These are phyloP conservation scores for Russula earlei DNA, from an alignment of 768 basidiomycete genomes.

Conservation along the genomic window DNA sequence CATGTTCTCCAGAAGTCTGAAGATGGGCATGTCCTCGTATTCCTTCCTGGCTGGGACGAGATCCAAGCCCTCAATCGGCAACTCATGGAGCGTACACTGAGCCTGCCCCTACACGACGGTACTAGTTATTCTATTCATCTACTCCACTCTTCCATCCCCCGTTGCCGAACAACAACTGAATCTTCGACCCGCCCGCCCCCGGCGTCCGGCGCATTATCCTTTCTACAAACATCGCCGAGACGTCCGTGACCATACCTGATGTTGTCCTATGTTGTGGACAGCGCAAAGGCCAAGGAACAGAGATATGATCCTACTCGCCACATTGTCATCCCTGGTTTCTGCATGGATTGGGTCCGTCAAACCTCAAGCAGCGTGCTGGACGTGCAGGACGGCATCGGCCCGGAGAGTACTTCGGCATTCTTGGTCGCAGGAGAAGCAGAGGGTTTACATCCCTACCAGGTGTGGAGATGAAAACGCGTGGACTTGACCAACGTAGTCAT, in stretches of 20 bases:
- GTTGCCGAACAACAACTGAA: constrained; percentile 79
- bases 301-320: constrained; percentile 83
- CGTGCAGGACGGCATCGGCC: constrained; percentile 86
- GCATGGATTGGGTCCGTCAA: constrained; percentile 89
- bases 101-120: constrained; percentile 51
- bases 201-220: constrained; percentile 85
- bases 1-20: constrained; percentile 65
- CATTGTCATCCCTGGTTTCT: constrained; percentile 79
- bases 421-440: constrained; percentile 54
- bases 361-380: constrained; percentile 84
- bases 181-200: constrained; percentile 71
- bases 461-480: constrained; percentile 90
- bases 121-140: constrained; percentile 61
- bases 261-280: constrained; percentile 92
- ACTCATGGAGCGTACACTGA: constrained; percentile 42
- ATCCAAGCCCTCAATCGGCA: constrained; percentile 63
- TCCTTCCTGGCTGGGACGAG: constrained; percentile 91
- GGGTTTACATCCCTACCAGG: constrained; percentile 66
- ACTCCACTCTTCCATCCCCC: constrained; percentile 84
- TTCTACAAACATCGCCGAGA: constrained; percentile 93
- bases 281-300: constrained; percentile 81
- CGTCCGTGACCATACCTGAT: constrained; percentile 90
- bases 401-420: constrained; percentile 84
- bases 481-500: constrained; percentile 90
- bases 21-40: constrained; percentile 83